These are phyloP conservation scores for Epicoccum sorghinum DNA, from an alignment of 2,329 filamentous ascomycete species.

Conservation along the genomic window DNA sequence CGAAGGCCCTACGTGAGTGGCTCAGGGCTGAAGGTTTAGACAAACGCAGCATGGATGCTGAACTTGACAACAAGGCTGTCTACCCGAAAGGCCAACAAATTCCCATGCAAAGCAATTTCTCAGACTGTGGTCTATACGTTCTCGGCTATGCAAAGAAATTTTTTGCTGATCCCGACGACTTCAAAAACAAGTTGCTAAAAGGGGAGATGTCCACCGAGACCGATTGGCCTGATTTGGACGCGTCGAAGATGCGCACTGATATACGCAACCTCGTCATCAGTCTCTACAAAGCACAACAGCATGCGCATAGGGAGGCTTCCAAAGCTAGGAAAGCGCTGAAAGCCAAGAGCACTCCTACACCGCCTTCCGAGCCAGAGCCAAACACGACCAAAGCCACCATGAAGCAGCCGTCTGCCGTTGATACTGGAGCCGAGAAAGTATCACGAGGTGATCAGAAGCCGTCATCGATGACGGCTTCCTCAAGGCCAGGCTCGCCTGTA, in stretches of 20 bases:
- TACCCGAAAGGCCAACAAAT: slow-evolving; percentile 69
- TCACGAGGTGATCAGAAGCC: not conserved
- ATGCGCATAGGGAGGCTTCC: slow-evolving; percentile 5
- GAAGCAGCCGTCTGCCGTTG: not conserved
- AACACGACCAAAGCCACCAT: not conserved
- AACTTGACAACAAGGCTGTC: slow-evolving; percentile 60
- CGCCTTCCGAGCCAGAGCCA: not conserved
- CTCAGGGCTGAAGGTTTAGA: slow-evolving; percentile 72
- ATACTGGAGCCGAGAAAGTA: not conserved
- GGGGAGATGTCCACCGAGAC: slow-evolving; percentile 64
- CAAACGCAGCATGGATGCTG: slow-evolving; percentile 61
- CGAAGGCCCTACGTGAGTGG: slow-evolving; percentile 75
- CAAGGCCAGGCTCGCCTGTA: not conserved
- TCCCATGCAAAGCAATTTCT: slow-evolving; percentile 81
- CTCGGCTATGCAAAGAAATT: slow-evolving; percentile 86
- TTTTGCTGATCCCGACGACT: slow-evolving; percentile 72
- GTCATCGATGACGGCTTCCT: not conserved
- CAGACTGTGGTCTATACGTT: slow-evolving; percentile 88
- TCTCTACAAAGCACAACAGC: slow-evolving; percentile 60
- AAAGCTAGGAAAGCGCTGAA: slow-evolving; percentile 7
- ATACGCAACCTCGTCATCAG: slow-evolving; percentile 71
- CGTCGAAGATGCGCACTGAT: slow-evolving; percentile 65
- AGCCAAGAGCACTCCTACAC: not conserved
- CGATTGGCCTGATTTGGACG: slow-evolving; percentile 62
- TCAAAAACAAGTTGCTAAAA: slow-evolving; percentile 70